A percentile compares a stretch with the other conserved stretches of the same genome.
Evolutionary conservation across 495 filamentous ascomycete species (phyloP).

Genomic region (Glutinoglossum americanum): DNA sequence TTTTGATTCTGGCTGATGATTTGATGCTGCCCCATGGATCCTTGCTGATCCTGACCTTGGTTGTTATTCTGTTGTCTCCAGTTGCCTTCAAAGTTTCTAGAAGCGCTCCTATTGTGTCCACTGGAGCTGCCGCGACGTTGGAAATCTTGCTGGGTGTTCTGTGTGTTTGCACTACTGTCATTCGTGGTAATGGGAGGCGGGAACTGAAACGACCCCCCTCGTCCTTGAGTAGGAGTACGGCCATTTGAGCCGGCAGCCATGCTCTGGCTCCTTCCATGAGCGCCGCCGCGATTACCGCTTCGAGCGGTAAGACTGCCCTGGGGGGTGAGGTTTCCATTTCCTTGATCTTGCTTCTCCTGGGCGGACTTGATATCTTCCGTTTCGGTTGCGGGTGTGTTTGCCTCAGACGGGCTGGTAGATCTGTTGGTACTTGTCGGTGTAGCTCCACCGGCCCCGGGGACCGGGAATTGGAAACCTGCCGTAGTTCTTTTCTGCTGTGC

Average conservation of each 20-base stretch:
- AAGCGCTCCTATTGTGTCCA: slow-evolving; percentile 57
- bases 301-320: slow-evolving; percentile 10
- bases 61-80: slow-evolving; percentile 77
- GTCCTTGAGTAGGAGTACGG: slow-evolving; percentile 29
- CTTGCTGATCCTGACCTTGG: slow-evolving; percentile 30
- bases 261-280: slow-evolving; percentile 46
- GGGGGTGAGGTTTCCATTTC: slow-evolving; percentile 14
- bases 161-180: slow-evolving; percentile 29
- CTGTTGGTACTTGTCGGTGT: slow-evolving; percentile 22
- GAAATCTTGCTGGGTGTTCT: slow-evolving; percentile 35
- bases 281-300: slow-evolving; percentile 28
- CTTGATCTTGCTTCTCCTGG: slow-evolving; percentile 17
- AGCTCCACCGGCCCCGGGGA: slow-evolving; percentile 38
- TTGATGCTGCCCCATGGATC: slow-evolving; percentile 29
- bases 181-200: slow-evolving; percentile 30
- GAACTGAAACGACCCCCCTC: slow-evolving; percentile 51
- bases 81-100: slow-evolving; percentile 91
- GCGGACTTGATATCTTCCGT: slow-evolving; percentile 22
- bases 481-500: slow-evolving; percentile 94
- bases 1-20: slow-evolving; percentile 36
- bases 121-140: slow-evolving; percentile 45
- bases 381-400: slow-evolving; percentile 10
- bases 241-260: slow-evolving; percentile 36
- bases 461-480: slow-evolving; percentile 84
- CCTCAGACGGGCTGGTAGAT: slow-evolving; percentile 21